These are phyloP conservation scores for Agaricus sinodeliciosus DNA, from an alignment of 768 basidiomycete species.

Conservation along the genomic window DNA sequence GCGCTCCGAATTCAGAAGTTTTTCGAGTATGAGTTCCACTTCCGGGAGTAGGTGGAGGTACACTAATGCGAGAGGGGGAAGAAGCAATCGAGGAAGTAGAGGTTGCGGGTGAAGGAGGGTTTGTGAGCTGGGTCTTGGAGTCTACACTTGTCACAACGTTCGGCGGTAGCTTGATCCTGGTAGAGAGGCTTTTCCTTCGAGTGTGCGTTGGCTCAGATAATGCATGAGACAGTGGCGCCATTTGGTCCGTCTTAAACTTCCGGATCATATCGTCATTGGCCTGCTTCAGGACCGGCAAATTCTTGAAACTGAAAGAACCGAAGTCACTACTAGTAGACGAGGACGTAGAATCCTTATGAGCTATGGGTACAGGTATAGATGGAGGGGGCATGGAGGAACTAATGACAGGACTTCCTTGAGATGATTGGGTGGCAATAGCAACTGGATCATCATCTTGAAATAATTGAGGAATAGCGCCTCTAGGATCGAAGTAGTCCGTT, in stretches of 20 bases:
- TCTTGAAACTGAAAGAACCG: slow-evolving; percentile 98
- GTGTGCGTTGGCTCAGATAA: slow-evolving; percentile 60
- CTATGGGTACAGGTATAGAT: slow-evolving; percentile 35
- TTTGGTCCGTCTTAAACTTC: slow-evolving; percentile 89
- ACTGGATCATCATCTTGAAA: slow-evolving; percentile 86
- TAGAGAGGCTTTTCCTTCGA: slow-evolving; percentile 78
- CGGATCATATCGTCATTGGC: slow-evolving; percentile 98
- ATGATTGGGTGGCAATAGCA: slow-evolving; percentile 42
- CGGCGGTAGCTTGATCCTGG: slow-evolving; percentile 74
- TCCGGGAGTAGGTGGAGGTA: slow-evolving; percentile 68
- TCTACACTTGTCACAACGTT: slow-evolving; percentile 70
- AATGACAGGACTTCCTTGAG: slow-evolving; percentile 40
- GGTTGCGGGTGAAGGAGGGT: slow-evolving; percentile 87
- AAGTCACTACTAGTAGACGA: slow-evolving; percentile 83
- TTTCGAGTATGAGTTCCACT: slow-evolving; percentile 65
- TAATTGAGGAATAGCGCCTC: slow-evolving; percentile 84
- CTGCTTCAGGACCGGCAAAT: slow-evolving; percentile 91
- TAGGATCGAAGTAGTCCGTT: slow-evolving; percentile 98
- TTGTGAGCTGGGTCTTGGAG: slow-evolving; percentile 53
- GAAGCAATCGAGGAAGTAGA: slow-evolving; percentile 90
- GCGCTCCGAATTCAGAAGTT: slow-evolving; percentile 82
- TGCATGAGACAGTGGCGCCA: slow-evolving; percentile 70
- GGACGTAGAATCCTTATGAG: slow-evolving; percentile 30
- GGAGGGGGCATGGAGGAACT: slow-evolving; percentile 36
- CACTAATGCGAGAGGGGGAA: slow-evolving; percentile 72